phyloP scores from a whole-genome alignment of 495 filamentous ascomycete species.

The Poronia punctata region DNA sequence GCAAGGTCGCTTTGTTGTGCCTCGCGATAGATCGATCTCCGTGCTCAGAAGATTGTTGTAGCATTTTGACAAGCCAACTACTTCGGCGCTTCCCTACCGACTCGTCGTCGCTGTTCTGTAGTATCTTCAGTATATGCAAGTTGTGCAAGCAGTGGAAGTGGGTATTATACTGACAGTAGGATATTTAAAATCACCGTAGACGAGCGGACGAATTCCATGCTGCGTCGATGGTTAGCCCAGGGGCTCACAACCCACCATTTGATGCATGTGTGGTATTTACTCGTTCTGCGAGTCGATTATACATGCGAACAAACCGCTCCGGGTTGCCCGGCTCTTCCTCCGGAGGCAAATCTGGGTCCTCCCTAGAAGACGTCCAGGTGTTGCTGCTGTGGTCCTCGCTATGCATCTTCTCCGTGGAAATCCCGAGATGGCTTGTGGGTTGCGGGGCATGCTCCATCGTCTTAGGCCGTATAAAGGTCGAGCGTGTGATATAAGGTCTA shows the following conservation, averaged over 20 bases:
- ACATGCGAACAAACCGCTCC: slow-evolving; percentile 40
- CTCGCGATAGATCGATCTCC: slow-evolving; percentile 9
- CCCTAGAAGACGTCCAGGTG: slow-evolving; percentile 41
- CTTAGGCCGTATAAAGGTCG: slow-evolving; percentile 17
- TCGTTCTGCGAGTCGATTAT: slow-evolving; percentile 49
- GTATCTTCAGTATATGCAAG: not conserved
- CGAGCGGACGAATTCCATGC: slow-evolving; percentile 35
- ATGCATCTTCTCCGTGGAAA: not conserved
- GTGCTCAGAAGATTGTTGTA: slow-evolving; percentile 17
- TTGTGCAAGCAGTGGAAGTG: not conserved
- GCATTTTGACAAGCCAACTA: slow-evolving; percentile 21
- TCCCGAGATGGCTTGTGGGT: slow-evolving; percentile 6
- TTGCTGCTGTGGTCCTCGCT: slow-evolving; percentile 26
- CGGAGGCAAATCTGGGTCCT: slow-evolving; percentile 21
- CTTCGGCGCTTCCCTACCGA: slow-evolving; percentile 7
- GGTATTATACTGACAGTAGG: slow-evolving; percentile 11
- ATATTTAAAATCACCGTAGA: slow-evolving; percentile 18
- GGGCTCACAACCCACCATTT: not conserved
- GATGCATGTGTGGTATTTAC: too few relatives aligned
- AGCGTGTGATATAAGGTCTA: slow-evolving; percentile 14
- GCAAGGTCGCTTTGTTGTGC: slow-evolving; percentile 15
- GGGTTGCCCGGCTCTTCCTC: slow-evolving; percentile 37
- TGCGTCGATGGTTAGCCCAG: slow-evolving; percentile 9
- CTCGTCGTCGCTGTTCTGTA: not conserved
- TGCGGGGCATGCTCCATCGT: slow-evolving; percentile 3